phyloP scores from a whole-genome alignment of 2,329 filamentous ascomycete species.

The Diaporthe ampelina region DNA sequence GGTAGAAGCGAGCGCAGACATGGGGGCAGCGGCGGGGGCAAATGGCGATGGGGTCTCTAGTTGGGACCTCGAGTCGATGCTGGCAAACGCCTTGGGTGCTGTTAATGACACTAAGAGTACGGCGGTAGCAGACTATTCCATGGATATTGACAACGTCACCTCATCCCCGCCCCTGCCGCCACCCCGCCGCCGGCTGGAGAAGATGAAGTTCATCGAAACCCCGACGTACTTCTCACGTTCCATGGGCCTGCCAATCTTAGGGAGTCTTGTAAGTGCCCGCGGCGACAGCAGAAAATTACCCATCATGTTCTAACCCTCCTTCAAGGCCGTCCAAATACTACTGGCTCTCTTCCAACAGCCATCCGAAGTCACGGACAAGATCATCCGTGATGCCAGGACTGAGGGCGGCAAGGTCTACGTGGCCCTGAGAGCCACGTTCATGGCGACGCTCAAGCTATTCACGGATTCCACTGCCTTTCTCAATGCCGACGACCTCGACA shows the following conservation, averaged over 20 bases:
- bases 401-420: conserved; percentile 54
- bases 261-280: conserved; percentile 48
- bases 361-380: conserved; percentile 47
- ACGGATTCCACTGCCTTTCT: conserved; percentile 50
- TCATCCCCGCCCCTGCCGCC: conserved; percentile 34
- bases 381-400: conserved; percentile 49
- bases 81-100: conserved; percentile 35
- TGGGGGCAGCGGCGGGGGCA: neutral
- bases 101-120: conserved; percentile 31
- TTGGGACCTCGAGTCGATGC: conserved; percentile 40
- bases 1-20: conserved; percentile 39
- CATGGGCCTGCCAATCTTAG: conserved; percentile 53
- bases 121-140: conserved; percentile 31
- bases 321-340: conserved; percentile 54
- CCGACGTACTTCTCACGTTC: conserved; percentile 52
- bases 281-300: neutral
- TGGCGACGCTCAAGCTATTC: conserved; percentile 51
- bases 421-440: conserved; percentile 51
- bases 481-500: conserved; percentile 54
- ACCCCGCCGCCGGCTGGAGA: conserved; percentile 46
- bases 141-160: conserved; percentile 27
- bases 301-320: neutral
- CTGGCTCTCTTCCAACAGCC: conserved; percentile 53
- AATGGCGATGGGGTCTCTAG: conserved; percentile 16
- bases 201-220: conserved; percentile 52